phyloP scores from a whole-genome alignment of 2,329 filamentous ascomycete species.

The Verticillium dahliae region DNA sequence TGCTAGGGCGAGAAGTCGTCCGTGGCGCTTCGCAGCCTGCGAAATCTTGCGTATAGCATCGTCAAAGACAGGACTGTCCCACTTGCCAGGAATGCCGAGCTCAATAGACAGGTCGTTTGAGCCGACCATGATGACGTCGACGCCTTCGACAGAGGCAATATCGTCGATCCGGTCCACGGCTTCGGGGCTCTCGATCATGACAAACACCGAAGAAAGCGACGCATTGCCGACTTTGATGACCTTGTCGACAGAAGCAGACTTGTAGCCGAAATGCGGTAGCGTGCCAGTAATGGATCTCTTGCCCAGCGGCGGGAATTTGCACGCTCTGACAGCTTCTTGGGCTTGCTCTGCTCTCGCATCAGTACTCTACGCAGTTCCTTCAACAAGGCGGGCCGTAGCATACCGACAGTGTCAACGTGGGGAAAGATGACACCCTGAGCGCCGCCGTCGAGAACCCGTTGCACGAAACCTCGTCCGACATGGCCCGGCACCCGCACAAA shows the following conservation, averaged over 20 bases:
- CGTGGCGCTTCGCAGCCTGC: not conserved
- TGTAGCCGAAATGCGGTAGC: slow-evolving; percentile 16
- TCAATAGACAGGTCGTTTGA: slow-evolving; percentile 5
- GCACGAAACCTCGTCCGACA: slow-evolving; percentile 21
- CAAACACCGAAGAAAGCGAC: slow-evolving; percentile 1
- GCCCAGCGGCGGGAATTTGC: slow-evolving; percentile 19
- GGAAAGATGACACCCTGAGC: slow-evolving; percentile 21
- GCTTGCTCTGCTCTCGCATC: slow-evolving; percentile 13
- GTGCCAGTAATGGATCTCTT: slow-evolving; percentile 14
- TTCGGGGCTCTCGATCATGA: slow-evolving; percentile 6
- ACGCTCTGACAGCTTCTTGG: slow-evolving; percentile 8
- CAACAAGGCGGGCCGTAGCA: not conserved
- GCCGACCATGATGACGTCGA: slow-evolving; percentile 6
- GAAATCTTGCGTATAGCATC: not conserved
- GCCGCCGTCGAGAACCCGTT: slow-evolving; percentile 22
- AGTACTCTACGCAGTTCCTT: not conserved
- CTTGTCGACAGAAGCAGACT: slow-evolving; percentile 2
- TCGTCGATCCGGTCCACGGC: not conserved
- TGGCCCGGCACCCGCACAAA: slow-evolving; percentile 23
- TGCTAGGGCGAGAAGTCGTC: slow-evolving; percentile 1
- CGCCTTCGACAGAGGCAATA: slow-evolving; percentile 3
- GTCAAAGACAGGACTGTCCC: not conserved
- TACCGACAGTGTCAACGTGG: slow-evolving; percentile 15
- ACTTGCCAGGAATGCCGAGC: slow-evolving; percentile 1
- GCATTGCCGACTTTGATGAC: slow-evolving; percentile 2